Evolutionary conservation across 352 stramenopile species (phyloP).

Genomic region (Phytophthora quininea): DNA sequence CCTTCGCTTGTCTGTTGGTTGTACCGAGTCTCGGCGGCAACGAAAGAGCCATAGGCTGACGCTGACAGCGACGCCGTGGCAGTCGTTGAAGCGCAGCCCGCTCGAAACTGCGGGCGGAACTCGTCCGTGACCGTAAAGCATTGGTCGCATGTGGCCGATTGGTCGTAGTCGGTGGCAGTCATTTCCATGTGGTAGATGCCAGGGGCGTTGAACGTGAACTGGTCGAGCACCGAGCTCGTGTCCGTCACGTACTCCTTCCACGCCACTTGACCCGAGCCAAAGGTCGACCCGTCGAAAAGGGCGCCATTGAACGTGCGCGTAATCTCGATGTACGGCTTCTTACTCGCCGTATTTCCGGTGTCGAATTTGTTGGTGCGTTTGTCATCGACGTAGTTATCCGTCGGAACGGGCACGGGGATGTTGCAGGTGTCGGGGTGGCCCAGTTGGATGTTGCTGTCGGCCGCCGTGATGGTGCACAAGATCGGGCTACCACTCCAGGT

Average conservation of each 20-base stretch:
- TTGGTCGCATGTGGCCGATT: slow-evolving; percentile 33
- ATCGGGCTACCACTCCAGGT: background rate
- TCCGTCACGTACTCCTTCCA: slow-evolving; percentile 50
- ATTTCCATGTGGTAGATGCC: slow-evolving; percentile 52
- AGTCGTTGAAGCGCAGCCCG: background rate
- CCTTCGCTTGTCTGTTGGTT: background rate
- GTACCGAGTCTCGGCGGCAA: background rate
- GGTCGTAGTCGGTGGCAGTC: slow-evolving; percentile 45
- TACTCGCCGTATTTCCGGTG: background rate
- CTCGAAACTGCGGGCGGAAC: slow-evolving; percentile 32
- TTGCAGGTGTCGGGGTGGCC: background rate
- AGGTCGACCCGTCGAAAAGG: background rate
- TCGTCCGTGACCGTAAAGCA: slow-evolving; percentile 57
- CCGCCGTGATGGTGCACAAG: background rate
- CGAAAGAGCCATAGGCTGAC: background rate
- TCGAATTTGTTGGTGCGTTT: slow-evolving; percentile 39
- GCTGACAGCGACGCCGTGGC: background rate
- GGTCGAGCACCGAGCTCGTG: slow-evolving; percentile 29
- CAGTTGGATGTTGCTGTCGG: slow-evolving; percentile 8
- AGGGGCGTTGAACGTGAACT: slow-evolving; percentile 33
- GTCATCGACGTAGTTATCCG: slow-evolving; percentile 62
- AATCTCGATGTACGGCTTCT: slow-evolving; percentile 16
- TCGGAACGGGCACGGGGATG: slow-evolving; percentile 40
- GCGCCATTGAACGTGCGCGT: background rate
- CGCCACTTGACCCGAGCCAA: background rate